Percentiles rank a stretch among this genome's conserved stretches.
Conservation (phyloP, 2,329 filamentous ascomycete species). For the Paecilomyces sp. region DNA sequence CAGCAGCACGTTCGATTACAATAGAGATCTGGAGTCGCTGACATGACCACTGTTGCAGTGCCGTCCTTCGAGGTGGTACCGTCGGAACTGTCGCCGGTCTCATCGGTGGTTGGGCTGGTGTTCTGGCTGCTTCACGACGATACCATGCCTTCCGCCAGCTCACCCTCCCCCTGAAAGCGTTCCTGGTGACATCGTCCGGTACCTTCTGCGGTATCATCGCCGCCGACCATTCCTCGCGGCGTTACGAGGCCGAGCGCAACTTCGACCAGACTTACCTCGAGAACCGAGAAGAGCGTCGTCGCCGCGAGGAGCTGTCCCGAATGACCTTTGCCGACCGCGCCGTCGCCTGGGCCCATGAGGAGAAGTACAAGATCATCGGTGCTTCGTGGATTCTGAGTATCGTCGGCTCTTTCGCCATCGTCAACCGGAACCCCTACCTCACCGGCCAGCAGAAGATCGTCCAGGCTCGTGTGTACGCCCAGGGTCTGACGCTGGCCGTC, state of each 20-base stretch:
- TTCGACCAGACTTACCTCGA: conserved; percentile 61
- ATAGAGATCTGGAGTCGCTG: background rate
- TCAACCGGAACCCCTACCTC: conserved; percentile 70
- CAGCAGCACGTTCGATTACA: background rate
- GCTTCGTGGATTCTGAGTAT: conserved; percentile 75
- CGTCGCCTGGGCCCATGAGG: conserved; percentile 66
- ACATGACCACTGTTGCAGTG: conserved; percentile 30
- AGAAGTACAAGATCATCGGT: conserved; percentile 83
- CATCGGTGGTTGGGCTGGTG: conserved; percentile 58
- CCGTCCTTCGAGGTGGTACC: conserved; percentile 71
- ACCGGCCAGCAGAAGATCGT: conserved; percentile 78
- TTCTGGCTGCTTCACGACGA: conserved; percentile 60
- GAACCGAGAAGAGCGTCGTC: conserved; percentile 49
- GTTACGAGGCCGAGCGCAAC: conserved; percentile 64
- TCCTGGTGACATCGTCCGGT: conserved; percentile 73
- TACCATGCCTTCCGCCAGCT: conserved; percentile 73
- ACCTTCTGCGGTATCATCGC: conserved; percentile 85
- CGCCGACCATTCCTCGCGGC: conserved; percentile 67
- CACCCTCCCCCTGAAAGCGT: conserved; percentile 82
- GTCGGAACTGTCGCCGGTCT: conserved; percentile 66
- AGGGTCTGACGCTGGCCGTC: conserved; percentile 79
- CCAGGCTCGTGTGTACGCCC: conserved; percentile 89
- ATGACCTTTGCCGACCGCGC: conserved; percentile 55
- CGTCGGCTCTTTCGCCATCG: conserved; percentile 64
- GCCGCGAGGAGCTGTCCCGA: conserved; percentile 46